Percentiles rank a stretch among this genome's conserved stretches.
These are phyloP conservation scores for Persicaria tinctoria DNA, from an alignment of 148 eudicot species.

Conservation along the genomic window DNA sequence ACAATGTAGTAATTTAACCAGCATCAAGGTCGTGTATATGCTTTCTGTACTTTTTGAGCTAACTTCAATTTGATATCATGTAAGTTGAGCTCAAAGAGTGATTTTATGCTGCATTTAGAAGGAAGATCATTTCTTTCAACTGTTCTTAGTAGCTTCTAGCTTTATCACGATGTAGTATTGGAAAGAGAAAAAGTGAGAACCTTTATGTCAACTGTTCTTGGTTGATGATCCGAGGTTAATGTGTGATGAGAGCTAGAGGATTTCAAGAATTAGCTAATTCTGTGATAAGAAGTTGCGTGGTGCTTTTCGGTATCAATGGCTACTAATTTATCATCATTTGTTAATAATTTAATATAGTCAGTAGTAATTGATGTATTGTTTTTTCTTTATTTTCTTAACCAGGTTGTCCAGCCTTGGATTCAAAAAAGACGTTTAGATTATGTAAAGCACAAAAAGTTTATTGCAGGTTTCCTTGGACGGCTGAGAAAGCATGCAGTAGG, in stretches of 20 bases:
- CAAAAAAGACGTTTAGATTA: constrained; percentile 49
- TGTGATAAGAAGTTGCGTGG: background rate
- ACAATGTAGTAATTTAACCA: background rate
- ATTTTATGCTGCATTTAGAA: no score
- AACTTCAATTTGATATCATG: no score
- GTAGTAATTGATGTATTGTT: background rate
- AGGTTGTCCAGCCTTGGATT: constrained; percentile 85
- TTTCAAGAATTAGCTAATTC: no score
- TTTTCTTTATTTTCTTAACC: constrained; percentile 11
- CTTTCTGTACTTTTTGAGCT: no score
- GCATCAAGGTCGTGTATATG: no score
- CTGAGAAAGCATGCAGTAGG: constrained; percentile 48
- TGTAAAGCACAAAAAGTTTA: constrained; percentile 53
- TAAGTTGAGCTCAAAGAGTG: no score
- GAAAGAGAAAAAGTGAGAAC: background rate
- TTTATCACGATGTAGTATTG: background rate
- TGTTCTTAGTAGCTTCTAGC: no score
- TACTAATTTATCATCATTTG: background rate
- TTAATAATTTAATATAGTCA: background rate
- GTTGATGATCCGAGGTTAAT: background rate
- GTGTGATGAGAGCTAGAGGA: no score
- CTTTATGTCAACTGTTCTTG: background rate
- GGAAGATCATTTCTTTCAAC: no score
- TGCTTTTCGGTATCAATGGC: background rate
- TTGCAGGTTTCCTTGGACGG: constrained; percentile 54